Base-by-base conservation (phyloP, 164 flowering plant genomes). In the Cinnamomum chago region DNA sequence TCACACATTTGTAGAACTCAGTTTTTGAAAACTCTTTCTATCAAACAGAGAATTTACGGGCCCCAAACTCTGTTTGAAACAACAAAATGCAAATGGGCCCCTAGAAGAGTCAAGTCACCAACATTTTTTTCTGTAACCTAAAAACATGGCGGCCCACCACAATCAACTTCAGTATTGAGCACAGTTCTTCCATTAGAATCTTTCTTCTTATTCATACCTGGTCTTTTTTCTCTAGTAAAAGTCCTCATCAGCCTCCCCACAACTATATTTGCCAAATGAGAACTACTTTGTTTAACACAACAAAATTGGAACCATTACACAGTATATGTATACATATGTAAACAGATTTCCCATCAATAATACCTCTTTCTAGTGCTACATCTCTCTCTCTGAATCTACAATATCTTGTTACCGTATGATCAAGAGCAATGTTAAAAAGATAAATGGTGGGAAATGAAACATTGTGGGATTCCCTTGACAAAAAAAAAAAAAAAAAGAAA, bases 241-340 rank as follows among this genome's bases (percentile, higher is more conserved):
- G 14, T 52, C 18, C n/a, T 55, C n/a, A 3, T 20, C 60, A 14
- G 17, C 20, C n/a, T 55, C 22, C 18, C 20, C 25, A 20, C 20
- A 58, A 67, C 28, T 33, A 67, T 35, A 67, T 67, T 30, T 67
- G 9, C 28, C 28, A 67, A 67, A 67, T 30, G 69, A 20, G n/a
- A 3, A 55, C n/a, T 18, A 27, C 28, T 67, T 30, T 28, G 28
- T 25, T 67, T 9, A 67, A 67, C 22, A 30, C 28, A 55, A 67
- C 69, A 67, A 67, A 67, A 67, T 33, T 33, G 47, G 50, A 67
- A 67, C 28, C 35, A 18, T 2, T 28, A 67, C 69, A 67, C 60
- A 55, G 17, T 14, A 5, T 15, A 30, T 64, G 67, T 64, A 22
- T 13, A 64, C 66, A 64, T 14, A 30, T 64, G 66, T 25, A 23